Evolutionary conservation across 306 rosid genomes (phyloP), one percentile per base, ranked within the genome.

Genomic region (Castanea mollissima): DNA sequence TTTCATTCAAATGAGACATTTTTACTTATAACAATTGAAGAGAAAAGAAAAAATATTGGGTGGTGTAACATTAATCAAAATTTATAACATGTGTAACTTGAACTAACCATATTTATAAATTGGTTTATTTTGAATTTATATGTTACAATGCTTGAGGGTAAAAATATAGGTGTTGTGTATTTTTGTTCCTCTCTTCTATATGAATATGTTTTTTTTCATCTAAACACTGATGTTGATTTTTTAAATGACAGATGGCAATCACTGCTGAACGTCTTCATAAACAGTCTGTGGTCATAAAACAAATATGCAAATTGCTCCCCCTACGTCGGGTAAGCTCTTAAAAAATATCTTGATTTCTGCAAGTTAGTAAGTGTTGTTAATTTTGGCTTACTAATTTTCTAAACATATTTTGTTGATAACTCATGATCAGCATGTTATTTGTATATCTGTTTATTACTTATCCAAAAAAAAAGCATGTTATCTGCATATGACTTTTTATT

Each of bases 231-330:
- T 68, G 41, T 54, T 83, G 63, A 67, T 83, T 75, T 56, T 74
- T 52, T 62, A 74, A 74, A 77, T 29, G 83, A 84, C 91, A 95
- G 99, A 87, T 88, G 91, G 99, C 98, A 15, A 93, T 95, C 81
- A 90, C 99, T 29, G 87, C 99, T 44, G 99, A 95, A 79, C 93
- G 88, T 74, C 98, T 91, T 81, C 97, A 93, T 80, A 95, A 90
- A 76, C 98, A 91, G 83, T 89, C 99, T 2, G 88, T 95, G 77
- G 94, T 95, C 76, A 84, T 93, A 74, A 95, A 91, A 87, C 98
- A 95, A 80, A 89, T 95, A 86, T 93, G 99, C 89, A 95, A 89
- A 83, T 78, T 95, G 82, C 93, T 95, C 81, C 97, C 98, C 55
- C 99, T 85, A 84, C 92, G 98, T 19, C 91, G 89, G 90, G 99